A percentile compares a stretch with the other conserved stretches of the same genome.
These are phyloP conservation scores for Podospora conica DNA, from an alignment of 495 filamentous ascomycete species.

Conservation along the genomic window DNA sequence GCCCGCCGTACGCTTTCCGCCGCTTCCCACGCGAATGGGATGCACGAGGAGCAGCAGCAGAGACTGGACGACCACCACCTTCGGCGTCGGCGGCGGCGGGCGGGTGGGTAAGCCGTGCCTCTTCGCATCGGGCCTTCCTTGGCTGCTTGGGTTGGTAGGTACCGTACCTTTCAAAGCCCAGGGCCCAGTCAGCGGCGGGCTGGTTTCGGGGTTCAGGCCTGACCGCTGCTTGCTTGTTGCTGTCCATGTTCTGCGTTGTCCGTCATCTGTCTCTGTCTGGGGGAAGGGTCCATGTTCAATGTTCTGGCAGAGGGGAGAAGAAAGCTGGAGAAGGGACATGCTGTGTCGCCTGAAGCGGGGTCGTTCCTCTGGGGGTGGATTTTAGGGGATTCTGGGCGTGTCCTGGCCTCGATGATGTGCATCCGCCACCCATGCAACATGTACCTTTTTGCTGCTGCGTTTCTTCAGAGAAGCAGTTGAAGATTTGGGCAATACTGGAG, in stretches of 20 bases:
- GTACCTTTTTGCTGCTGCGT: too few species aligned
- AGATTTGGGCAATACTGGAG: background rate
- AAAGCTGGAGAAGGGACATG: background rate
- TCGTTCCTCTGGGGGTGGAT: background rate
- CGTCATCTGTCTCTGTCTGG: background rate
- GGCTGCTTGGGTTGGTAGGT: background rate
- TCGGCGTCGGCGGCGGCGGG: background rate
- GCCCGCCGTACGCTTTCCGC: too few species aligned
- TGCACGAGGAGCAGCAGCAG: background rate
- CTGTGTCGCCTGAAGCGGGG: background rate
- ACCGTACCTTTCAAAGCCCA: too few species aligned
- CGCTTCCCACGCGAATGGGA: background rate
- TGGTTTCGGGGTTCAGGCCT: background rate
- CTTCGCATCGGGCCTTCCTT: background rate
- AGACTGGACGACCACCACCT: background rate
- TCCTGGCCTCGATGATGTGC: background rate
- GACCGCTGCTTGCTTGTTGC: background rate
- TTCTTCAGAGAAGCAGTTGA: background rate
- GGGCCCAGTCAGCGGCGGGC: background rate
- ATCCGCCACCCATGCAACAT: background rate
- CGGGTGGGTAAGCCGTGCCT: background rate
- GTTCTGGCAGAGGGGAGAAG: background rate
- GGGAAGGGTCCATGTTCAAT: too few species aligned
- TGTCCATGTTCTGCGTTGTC: background rate
- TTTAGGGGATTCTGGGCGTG: background rate